Percentiles rank a stretch among this genome's conserved stretches.
phyloP scores from a whole-genome alignment of 2,329 filamentous ascomycete species.

The Phaeosphaeriaceae sp. region DNA sequence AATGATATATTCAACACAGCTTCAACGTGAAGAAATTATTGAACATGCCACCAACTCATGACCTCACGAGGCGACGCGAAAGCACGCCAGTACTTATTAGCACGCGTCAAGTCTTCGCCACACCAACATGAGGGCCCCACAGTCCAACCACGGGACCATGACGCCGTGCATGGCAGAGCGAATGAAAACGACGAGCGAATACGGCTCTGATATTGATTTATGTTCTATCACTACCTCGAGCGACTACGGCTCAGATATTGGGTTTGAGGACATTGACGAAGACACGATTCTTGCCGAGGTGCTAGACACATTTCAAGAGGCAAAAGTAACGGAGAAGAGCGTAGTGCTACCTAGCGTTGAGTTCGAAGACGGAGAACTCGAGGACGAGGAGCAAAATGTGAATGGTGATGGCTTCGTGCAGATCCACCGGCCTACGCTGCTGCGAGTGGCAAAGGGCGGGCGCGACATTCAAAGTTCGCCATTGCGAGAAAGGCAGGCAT shows the following conservation, averaged over 20 bases:
- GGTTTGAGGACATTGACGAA: constrained; percentile 60
- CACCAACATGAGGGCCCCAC: background rate
- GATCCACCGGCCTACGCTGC: constrained; percentile 35
- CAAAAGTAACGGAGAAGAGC: constrained; percentile 9
- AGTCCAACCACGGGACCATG: constrained; percentile 35
- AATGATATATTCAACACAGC: too few species aligned
- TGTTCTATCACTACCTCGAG: constrained; percentile 52
- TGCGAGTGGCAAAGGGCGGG: constrained; percentile 22
- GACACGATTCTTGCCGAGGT: constrained; percentile 48
- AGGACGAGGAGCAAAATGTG: constrained; percentile 30
- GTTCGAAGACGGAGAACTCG: constrained; percentile 26
- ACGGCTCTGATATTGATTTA: constrained; percentile 67
- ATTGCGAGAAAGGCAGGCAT: constrained; percentile 28
- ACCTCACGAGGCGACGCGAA: constrained; percentile 23
- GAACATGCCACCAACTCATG: constrained; percentile 11
- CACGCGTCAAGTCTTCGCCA: constrained; percentile 13
- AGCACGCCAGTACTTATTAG: constrained; percentile 11
- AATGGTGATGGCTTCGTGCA: constrained; percentile 59
- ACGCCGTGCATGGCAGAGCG: constrained; percentile 15
- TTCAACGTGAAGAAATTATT: constrained; percentile 5
- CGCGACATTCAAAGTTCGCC: constrained; percentile 25
- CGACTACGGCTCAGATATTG: constrained; percentile 71
- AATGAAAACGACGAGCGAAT: constrained; percentile 56
- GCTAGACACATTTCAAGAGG: constrained; percentile 14
- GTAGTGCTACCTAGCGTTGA: constrained; percentile 27